Evolutionary conservation across 1,284 basidiomycete species (phyloP).

Genomic region (Baeospora myosura): DNA sequence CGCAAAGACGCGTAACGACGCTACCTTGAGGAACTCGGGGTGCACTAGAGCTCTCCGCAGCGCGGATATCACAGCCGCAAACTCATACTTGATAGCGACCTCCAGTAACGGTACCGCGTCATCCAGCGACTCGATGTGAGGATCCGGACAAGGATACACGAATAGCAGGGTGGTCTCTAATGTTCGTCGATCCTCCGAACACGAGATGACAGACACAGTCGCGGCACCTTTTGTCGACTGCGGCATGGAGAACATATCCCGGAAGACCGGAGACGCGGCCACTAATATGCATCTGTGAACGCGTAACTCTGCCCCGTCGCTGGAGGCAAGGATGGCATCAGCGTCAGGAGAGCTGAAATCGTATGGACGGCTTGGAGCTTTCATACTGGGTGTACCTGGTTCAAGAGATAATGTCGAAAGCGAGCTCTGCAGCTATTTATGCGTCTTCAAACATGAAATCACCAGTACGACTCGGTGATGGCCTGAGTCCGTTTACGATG

Average conservation of each 20-base stretch:
- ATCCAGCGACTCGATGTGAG: constrained; percentile 39
- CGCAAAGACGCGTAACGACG: constrained; percentile 58
- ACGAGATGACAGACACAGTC: too few species aligned
- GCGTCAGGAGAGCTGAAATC: constrained; percentile 41
- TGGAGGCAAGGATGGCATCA: constrained; percentile 48
- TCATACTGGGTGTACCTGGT: too few species aligned
- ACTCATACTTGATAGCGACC: constrained; percentile 60
- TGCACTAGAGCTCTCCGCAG: constrained; percentile 47
- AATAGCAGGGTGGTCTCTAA: constrained; percentile 47
- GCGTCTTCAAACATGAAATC: too few species aligned
- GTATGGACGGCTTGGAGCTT: too few species aligned
- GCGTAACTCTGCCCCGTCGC: constrained; percentile 35
- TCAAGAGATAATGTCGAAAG: too few species aligned
- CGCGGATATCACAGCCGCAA: constrained; percentile 34
- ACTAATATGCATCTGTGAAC: constrained; percentile 58
- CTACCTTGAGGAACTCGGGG: constrained; percentile 36
- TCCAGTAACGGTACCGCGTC: constrained; percentile 44
- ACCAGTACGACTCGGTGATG: too few species aligned
- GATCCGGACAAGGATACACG: constrained; percentile 47
- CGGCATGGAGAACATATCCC: constrained; percentile 61
- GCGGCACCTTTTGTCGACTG: constrained; percentile 29
- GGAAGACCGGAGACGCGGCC: constrained; percentile 60
- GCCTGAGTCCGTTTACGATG: too few species aligned
- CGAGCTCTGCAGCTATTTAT: too few species aligned
- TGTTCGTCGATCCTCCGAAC: too few species aligned